Percentiles rank a stretch among this genome's conserved stretches.
Conservation (phyloP, 495 filamentous ascomycete genomes). For the Talaromyces ruber region DNA sequence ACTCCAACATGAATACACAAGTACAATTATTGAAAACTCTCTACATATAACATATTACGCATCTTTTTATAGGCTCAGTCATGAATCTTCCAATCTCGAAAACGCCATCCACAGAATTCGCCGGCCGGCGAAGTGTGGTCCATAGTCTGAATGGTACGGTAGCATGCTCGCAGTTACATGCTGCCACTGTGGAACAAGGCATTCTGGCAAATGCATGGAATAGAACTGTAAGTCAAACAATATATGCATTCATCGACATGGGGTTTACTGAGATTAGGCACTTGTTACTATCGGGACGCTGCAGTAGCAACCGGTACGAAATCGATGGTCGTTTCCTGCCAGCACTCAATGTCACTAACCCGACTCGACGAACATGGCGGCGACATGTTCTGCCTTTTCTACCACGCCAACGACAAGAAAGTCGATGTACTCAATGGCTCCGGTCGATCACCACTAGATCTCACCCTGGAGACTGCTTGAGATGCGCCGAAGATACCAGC, state of each 20-base stretch:
- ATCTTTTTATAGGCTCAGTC: too few species aligned
- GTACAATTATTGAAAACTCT: too few species aligned
- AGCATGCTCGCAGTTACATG: constrained; percentile 82
- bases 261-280: too few species aligned
- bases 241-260: neutral
- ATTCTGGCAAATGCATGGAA: constrained; percentile 84
- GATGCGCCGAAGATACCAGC: constrained; percentile 58
- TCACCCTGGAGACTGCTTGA: constrained; percentile 59
- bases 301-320: constrained; percentile 79
- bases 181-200: constrained; percentile 75
- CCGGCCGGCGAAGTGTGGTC: too few species aligned
- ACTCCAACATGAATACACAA: too few species aligned
- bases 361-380: constrained; percentile 87
- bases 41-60: too few species aligned
- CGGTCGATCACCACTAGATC: constrained; percentile 64
- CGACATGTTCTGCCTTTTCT: constrained; percentile 96
- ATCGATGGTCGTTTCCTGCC: constrained; percentile 26
- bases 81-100: too few species aligned
- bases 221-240: constrained; percentile 60
- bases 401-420: constrained; percentile 74
- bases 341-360: constrained; percentile 86
- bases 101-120: too few species aligned
- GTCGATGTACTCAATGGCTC: constrained; percentile 86
- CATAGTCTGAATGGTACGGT: constrained; percentile 62
- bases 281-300: constrained; percentile 82